These are phyloP conservation scores for Cryptococcus sp. DNA, from an alignment of 1,284 basidiomycete species.

Conservation along the genomic window DNA sequence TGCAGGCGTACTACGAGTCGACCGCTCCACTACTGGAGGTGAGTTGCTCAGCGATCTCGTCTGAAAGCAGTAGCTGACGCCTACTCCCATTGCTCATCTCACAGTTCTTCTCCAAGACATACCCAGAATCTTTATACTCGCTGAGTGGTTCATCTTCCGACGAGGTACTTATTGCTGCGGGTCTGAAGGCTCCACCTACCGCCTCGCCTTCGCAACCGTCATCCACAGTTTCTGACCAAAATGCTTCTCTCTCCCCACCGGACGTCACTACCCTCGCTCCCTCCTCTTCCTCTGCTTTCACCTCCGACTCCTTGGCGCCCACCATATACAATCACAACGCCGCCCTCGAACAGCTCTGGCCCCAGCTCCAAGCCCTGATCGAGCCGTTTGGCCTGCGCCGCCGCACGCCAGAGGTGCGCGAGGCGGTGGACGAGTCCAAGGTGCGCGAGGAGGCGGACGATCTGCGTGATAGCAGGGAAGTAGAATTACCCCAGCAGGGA, in stretches of 20 bases:
- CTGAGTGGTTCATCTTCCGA: conserved; percentile 81
- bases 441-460: conserved; percentile 47
- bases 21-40: conserved; percentile 75
- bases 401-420: conserved; percentile 3
- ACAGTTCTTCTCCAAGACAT: conserved; percentile 64
- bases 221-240: conserved; percentile 6
- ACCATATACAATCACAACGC: conserved; percentile 12
- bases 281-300: neutral
- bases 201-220: neutral
- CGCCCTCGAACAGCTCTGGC: conserved; percentile 49
- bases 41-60: conserved; percentile 8
- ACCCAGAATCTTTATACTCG: conserved; percentile 62
- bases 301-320: conserved; percentile 2
- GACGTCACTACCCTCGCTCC: neutral
- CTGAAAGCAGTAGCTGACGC: neutral
- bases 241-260: conserved; percentile 11
- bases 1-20: conserved; percentile 77
- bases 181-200: conserved; percentile 16
- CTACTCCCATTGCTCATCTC: neutral
- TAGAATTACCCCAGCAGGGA: conserved; percentile 1
- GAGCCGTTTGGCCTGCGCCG: conserved; percentile 38
- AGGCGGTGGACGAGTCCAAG: conserved; percentile 24
- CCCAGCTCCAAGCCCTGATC: conserved; percentile 42
- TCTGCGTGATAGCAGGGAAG: conserved; percentile 36
- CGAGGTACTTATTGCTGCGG: conserved; percentile 60